Evolutionary conservation across 495 filamentous ascomycete genomes (phyloP).

Genomic region (Penicillium angulare): DNA sequence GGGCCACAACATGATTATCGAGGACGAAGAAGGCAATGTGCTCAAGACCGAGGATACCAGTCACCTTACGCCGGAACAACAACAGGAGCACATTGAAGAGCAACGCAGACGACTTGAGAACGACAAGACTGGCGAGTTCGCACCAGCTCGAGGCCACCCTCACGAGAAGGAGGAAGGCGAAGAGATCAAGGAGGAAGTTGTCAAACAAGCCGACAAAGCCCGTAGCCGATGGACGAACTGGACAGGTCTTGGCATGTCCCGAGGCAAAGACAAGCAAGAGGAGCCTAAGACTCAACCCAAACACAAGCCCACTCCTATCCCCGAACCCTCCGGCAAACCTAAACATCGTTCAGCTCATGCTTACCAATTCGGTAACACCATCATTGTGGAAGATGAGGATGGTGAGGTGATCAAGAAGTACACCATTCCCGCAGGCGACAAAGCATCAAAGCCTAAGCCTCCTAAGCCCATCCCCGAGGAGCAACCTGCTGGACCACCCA

Average conservation of each 20-base stretch:
- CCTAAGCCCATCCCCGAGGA: conserved; percentile 20
- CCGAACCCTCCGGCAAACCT: conserved; percentile 19
- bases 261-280: conserved; percentile 13
- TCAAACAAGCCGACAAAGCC: conserved; percentile 30
- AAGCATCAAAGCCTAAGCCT: conserved; percentile 18
- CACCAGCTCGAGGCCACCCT: conserved; percentile 39
- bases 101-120: conserved; percentile 60
- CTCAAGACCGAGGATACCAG: conserved; percentile 52
- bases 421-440: conserved; percentile 62
- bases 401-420: conserved; percentile 98
- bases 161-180: conserved; percentile 48
- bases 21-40: conserved; percentile 88
- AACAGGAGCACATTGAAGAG: conserved; percentile 53
- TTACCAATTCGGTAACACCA: conserved; percentile 94
- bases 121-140: conserved; percentile 46
- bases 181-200: conserved; percentile 31
- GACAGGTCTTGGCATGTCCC: conserved; percentile 39
- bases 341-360: conserved; percentile 69
- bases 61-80: conserved; percentile 40
- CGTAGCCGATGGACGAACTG: conserved; percentile 39
- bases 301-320: too few species aligned
- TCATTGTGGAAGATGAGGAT: conserved; percentile 97
- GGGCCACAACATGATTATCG: conserved; percentile 76
- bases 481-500: conserved; percentile 18
- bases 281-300: too few species aligned